Evolutionary conservation across 345 rosid species (phyloP), one percentile per base, ranked within the genome.

Genomic region (Ricinus communis): DNA sequence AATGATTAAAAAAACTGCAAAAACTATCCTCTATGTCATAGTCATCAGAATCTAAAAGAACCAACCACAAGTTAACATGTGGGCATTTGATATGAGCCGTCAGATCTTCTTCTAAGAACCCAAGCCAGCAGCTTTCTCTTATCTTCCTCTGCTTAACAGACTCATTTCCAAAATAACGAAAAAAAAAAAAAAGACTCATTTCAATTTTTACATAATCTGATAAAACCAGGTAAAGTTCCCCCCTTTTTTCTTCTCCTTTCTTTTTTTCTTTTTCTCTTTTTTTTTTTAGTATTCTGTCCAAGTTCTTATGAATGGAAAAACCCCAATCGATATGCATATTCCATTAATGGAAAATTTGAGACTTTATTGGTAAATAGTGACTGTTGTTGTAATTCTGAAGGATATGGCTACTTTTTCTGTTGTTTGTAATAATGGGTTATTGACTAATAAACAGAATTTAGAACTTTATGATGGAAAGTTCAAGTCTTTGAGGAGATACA

Each of bases 401-500:
- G 27, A 66, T 64, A 91, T 91, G 97, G 86, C 90, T 75, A 75
- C 83, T 50, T 69, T 82, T 74, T 80, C 66, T 80, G 76, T 83
- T 65, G 85, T 85, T 52, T 87, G 91, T 86, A 80, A 79, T 73
- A 77, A 74, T 81, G 91, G 87, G 56, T 81, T 83, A 28, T 80
- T 70, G 27, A 66, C 71, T 63, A 63, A 61, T 45, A 80, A 67
- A 40, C 71, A 71, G 33, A 76, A 74, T 49, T 70, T 59, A 59
- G 65, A 82, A 4, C 71, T 68, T 74, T 58, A 27, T 61, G 19
- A 43, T 69, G 71, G 54, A 41, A 87, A 81, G 57, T 36, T 67
- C 5, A 69, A 75, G 65, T 68, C 77, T 80, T 63, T 70, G 27
- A 74, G 77, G 73, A 73, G 74, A 63, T 47, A 66, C 28, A 22